These are phyloP conservation scores for Leucocoprinus leucothites DNA, from an alignment of 768 basidiomycete species.

Conservation along the genomic window DNA sequence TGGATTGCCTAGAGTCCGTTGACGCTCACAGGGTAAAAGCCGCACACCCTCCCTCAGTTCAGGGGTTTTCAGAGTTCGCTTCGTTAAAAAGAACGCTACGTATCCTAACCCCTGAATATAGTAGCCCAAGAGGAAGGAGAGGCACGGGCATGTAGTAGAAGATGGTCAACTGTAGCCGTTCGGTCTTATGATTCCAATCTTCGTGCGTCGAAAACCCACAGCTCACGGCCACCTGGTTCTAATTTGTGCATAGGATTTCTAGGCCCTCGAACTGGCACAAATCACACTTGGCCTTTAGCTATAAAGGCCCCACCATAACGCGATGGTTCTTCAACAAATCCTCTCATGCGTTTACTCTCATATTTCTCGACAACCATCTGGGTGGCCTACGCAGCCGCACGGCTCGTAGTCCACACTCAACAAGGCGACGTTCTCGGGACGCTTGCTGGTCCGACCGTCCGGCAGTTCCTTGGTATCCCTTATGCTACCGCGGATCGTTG, in stretches of 20 bases:
- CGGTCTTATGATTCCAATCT: not conserved
- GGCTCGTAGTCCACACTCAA: constrained; percentile 23
- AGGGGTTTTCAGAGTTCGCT: too few relatives aligned
- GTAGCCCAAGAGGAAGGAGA: too few relatives aligned
- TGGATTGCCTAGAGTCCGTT: too few relatives aligned
- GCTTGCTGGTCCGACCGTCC: constrained; percentile 22
- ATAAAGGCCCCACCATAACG: not conserved
- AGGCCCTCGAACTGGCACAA: not conserved
- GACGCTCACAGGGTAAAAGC: too few relatives aligned
- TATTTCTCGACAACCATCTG: not conserved
- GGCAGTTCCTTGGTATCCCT: constrained; percentile 33
- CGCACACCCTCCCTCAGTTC: too few relatives aligned
- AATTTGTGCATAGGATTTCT: not conserved
- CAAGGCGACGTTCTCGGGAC: constrained; percentile 31
- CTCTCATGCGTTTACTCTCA: not conserved
- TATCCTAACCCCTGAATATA: too few relatives aligned
- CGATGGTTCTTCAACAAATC: not conserved
- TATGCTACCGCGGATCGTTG: constrained; percentile 32
- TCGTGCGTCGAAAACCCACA: not conserved
- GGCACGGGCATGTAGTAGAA: too few relatives aligned
- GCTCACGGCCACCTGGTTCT: not conserved
- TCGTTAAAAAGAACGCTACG: too few relatives aligned
- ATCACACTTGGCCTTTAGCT: not conserved
- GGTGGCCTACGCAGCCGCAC: not conserved
- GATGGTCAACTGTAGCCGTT: not conserved